phyloP scores from a whole-genome alignment of 176 grass and related monocot species.

The Oryza meridionalis region DNA sequence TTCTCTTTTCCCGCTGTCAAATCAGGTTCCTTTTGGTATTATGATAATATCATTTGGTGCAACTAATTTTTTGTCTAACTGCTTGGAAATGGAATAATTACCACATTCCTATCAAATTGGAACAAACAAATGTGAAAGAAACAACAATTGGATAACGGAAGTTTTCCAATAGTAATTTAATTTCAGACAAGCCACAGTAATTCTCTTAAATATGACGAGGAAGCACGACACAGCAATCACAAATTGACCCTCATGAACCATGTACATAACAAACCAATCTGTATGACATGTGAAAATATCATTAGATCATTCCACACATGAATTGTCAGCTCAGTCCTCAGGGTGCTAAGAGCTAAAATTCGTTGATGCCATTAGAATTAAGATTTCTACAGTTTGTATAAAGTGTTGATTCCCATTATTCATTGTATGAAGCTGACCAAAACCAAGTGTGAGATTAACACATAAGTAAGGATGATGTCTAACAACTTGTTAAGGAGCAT shows the following conservation, averaged over 20 bases:
- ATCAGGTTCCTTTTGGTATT: not conserved
- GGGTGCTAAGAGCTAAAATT: not conserved
- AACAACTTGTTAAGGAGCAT: constrained; percentile 1
- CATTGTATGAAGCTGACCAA: constrained; percentile 12
- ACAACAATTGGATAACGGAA: not conserved
- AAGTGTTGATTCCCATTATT: not conserved
- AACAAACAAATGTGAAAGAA: not conserved
- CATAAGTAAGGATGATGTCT: not conserved
- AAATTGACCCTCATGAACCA: not conserved
- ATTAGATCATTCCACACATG: constrained; percentile 18
- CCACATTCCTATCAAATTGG: not conserved
- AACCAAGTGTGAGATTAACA: not conserved
- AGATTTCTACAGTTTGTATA: not conserved
- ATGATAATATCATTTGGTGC: not conserved
- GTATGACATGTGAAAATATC: not conserved
- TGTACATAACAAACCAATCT: not conserved
- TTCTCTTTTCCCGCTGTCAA: not conserved
- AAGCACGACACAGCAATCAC: not conserved
- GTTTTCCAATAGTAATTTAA: not conserved
- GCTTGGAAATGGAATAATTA: not conserved
- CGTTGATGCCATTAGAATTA: constrained; percentile 1
- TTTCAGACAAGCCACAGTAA: not conserved
- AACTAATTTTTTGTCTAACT: not conserved
- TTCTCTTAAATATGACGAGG: not conserved
- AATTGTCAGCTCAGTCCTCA: constrained; percentile 1